A percentile compares a stretch with the other conserved stretches of the same genome.
These are phyloP conservation scores for Ilyonectria destructans DNA, from an alignment of 2,329 filamentous ascomycete species.

Conservation along the genomic window DNA sequence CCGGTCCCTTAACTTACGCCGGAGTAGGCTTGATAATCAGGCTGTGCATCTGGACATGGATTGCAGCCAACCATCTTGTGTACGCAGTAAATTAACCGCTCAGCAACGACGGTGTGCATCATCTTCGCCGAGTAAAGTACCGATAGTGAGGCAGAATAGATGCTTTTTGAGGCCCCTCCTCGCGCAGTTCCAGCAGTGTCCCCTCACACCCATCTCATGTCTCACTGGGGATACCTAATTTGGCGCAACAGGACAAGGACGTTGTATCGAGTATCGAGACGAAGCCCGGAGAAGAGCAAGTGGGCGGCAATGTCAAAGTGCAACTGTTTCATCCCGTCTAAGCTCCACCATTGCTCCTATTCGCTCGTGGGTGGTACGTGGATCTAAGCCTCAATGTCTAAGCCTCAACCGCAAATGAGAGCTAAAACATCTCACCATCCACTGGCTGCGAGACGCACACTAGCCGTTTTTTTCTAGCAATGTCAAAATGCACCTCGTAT, in stretches of 20 bases:
- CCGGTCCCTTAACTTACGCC: neutral
- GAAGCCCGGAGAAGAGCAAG: no score
- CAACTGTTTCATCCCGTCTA: neutral
- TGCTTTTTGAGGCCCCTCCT: no score
- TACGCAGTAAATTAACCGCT: neutral
- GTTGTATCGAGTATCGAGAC: no score
- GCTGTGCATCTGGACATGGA: constrained; percentile 1
- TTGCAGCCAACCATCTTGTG: neutral
- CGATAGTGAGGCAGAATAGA: no score
- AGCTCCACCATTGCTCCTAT: neutral
- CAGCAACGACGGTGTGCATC: neutral
- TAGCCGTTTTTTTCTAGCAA: neutral
- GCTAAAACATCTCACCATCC: neutral
- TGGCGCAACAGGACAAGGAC: no score
- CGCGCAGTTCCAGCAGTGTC: no score
- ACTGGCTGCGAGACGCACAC: neutral
- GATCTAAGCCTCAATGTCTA: neutral
- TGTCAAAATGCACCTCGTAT: neutral
- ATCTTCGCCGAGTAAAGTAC: neutral
- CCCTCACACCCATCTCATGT: no score
- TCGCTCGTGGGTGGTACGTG: neutral
- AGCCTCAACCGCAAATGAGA: neutral
- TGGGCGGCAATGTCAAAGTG: no score
- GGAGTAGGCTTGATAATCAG: constrained; percentile 1
- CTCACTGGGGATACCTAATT: no score